Evolutionary conservation across 208 protist genomes (phyloP).

Genomic region (Tetramitus jugosus): DNA sequence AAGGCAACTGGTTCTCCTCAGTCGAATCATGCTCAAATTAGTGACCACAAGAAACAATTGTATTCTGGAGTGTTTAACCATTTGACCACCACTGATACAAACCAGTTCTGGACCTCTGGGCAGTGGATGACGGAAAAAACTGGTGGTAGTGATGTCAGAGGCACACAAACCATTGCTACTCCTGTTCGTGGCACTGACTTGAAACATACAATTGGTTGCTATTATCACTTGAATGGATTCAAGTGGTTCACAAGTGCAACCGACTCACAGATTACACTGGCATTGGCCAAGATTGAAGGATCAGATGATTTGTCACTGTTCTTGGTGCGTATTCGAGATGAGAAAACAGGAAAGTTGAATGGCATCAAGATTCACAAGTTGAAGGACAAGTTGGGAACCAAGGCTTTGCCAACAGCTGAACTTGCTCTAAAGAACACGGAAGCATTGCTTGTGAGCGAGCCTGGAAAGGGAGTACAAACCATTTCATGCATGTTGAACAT

Average conservation of each 20-base stretch:
- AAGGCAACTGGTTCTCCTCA: neutral
- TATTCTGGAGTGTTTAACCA: neutral
- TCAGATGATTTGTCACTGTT: conserved; percentile 33
- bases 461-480: conserved; percentile 29
- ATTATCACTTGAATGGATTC: conserved; percentile 25
- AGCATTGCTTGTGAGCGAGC: conserved; percentile 17
- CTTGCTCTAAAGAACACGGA: conserved; percentile 23
- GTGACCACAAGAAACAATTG: neutral
- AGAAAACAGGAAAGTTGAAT: conserved; percentile 26
- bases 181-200: conserved; percentile 1
- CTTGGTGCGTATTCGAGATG: conserved; percentile 25
- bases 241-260: conserved; percentile 41
- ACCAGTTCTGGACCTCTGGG: conserved; percentile 36
- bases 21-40: neutral
- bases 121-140: conserved; percentile 45
- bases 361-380: conserved; percentile 32
- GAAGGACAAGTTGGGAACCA: conserved; percentile 42
- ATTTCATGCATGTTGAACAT: conserved; percentile 39
- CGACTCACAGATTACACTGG: conserved; percentile 22
- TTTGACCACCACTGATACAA: conserved; percentile 30
- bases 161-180: conserved; percentile 12
- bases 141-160: conserved; percentile 35
- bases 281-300: conserved; percentile 30
- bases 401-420: conserved; percentile 37
- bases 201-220: neutral